Evolutionary conservation across 305 asterid genomes (phyloP).

Genomic region (Fraxinus ornus): DNA sequence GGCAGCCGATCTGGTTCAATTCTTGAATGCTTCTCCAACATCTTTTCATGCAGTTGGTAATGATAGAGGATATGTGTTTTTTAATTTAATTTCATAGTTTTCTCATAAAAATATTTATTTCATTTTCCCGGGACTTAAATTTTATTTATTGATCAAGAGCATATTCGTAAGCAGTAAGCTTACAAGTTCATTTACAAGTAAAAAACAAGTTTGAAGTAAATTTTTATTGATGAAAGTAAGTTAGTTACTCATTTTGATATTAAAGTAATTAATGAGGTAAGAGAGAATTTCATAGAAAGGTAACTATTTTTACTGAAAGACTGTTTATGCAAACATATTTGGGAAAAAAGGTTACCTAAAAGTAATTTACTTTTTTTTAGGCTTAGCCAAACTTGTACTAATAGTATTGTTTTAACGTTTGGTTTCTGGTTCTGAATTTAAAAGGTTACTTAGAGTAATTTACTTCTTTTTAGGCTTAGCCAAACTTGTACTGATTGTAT

Average conservation of each 20-base stretch:
- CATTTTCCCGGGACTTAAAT: too few relatives aligned
- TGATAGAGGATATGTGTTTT: not conserved
- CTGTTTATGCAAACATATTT: not conserved
- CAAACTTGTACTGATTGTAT: not conserved
- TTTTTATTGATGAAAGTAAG: not conserved
- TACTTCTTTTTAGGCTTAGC: not conserved
- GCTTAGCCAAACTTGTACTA: not conserved
- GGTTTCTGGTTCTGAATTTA: constrained; percentile 15
- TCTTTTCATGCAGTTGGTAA: constrained; percentile 97
- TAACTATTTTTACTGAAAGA: not conserved
- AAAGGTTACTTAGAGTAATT: not conserved
- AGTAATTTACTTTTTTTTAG: not conserved
- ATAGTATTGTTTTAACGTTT: not conserved
- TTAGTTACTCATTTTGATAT: not conserved
- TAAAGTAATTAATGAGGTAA: not conserved
- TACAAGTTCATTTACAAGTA: not conserved
- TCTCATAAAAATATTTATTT: not conserved
- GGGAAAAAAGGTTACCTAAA: not conserved
- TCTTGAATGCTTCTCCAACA: constrained; percentile 91
- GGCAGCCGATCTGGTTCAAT: constrained; percentile 71
- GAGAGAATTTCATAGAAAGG: not conserved
- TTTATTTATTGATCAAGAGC: not conserved
- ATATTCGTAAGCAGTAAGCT: not conserved
- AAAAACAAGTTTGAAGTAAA: not conserved
- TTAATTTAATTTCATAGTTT: not conserved